Percentiles rank a stretch among this genome's conserved stretches.
Conservation (phyloP, 2,329 filamentous ascomycete species). For the Phaeomoniella chlamydospora region DNA sequence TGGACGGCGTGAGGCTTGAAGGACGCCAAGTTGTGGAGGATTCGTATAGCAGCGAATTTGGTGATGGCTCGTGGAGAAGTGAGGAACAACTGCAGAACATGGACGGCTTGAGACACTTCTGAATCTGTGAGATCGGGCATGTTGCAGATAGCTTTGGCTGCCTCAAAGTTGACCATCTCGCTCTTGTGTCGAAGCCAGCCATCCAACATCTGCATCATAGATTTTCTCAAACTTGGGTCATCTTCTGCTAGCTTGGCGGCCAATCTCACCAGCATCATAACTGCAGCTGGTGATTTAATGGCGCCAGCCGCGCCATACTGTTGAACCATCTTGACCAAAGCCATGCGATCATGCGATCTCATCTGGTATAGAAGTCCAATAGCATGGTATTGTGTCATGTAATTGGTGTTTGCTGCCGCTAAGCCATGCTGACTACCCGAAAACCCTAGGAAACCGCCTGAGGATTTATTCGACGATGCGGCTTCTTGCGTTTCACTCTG, state of each 20-base stretch:
- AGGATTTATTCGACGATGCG: constrained; percentile 77
- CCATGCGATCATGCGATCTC: constrained; percentile 95
- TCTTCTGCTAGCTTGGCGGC: constrained; percentile 91
- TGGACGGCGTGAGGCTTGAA: constrained; percentile 92
- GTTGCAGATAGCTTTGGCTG: constrained; percentile 93
- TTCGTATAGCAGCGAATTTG: constrained; percentile 93
- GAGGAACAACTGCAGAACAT: constrained; percentile 91
- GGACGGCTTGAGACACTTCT: constrained; percentile 82
- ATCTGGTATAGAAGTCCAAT: constrained; percentile 97
- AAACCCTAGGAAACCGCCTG: constrained; percentile 82
- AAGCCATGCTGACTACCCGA: constrained; percentile 67
- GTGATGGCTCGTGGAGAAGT: constrained; percentile 90
- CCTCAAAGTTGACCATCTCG: constrained; percentile 99
- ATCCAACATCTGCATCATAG: constrained; percentile 94
- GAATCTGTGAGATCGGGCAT: constrained; percentile 85
- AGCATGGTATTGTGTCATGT: constrained; percentile 96
- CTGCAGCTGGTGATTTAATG: constrained; percentile 86
- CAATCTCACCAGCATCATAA: constrained; percentile 81
- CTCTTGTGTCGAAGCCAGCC: constrained; percentile 97
- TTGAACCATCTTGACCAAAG: constrained; percentile 99
- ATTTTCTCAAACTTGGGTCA: constrained; percentile 73
- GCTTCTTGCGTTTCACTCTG: constrained; percentile 98
- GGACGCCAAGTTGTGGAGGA: constrained; percentile 88
- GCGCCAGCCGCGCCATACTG: constrained; percentile 86
- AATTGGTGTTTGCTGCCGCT: constrained; percentile 65